phyloP scores from a whole-genome alignment of 371 early-diverging fungal genomes.

The Mortierella sp. region DNA sequence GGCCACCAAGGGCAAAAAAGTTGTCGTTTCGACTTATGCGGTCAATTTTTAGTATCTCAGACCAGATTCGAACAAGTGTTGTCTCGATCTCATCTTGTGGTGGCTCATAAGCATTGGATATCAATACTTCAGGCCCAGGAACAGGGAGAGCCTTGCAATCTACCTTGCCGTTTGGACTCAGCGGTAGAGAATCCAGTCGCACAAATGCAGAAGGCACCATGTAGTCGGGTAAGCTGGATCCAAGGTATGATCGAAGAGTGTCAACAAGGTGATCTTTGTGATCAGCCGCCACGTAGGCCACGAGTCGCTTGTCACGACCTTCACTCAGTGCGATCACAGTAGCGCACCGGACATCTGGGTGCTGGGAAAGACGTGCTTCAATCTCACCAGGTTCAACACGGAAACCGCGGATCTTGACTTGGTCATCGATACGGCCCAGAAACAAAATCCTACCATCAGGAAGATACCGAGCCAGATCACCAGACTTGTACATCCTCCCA shows the following conservation, averaged over 20 bases:
- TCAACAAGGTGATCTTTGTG: slow-evolving; percentile 2
- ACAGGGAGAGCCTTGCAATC: slow-evolving; percentile 21
- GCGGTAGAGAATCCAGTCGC: slow-evolving; percentile 10
- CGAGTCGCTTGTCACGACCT: slow-evolving; percentile 13
- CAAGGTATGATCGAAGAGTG: slow-evolving; percentile 7
- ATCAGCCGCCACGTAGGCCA: slow-evolving; percentile 18
- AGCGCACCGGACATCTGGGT: slow-evolving; percentile 10
- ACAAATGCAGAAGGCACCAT: slow-evolving; percentile 38
- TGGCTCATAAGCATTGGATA: slow-evolving; percentile 2
- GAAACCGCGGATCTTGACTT: slow-evolving; percentile 59
- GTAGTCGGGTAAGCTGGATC: slow-evolving; percentile 21
- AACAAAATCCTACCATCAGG: slow-evolving; percentile 49
- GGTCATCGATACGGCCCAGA: slow-evolving; percentile 45
- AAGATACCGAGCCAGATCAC: slow-evolving; percentile 52
- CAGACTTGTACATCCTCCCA: slow-evolving; percentile 54
- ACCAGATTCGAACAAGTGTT: slow-evolving; percentile 15
- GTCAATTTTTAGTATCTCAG: slow-evolving; percentile 9
- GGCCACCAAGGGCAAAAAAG: slow-evolving; percentile 40
- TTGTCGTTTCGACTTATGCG: slow-evolving; percentile 23
- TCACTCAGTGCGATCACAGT: slow-evolving; percentile 6
- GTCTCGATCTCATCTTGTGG: slow-evolving; percentile 18
- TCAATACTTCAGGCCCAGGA: slow-evolving; percentile 10
- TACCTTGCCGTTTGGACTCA: slow-evolving; percentile 22
- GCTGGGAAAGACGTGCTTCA: slow-evolving; percentile 15
- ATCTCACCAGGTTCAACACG: slow-evolving; percentile 60